Evolutionary conservation across 164 flowering plant species (phyloP).

Genomic region (Chimonanthus praecox): DNA sequence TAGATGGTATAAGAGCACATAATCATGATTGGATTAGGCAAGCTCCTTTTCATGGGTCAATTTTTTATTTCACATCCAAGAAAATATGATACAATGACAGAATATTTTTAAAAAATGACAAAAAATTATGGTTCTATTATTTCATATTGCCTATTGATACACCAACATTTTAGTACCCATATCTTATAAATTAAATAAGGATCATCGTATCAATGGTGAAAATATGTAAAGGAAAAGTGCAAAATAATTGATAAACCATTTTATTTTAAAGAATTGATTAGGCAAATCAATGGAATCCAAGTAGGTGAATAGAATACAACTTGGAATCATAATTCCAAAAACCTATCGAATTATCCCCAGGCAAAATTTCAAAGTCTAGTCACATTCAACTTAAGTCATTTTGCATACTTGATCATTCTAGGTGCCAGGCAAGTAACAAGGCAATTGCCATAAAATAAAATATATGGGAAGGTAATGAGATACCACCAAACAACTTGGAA

Average conservation of each 20-base stretch:
- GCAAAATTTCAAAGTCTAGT: neutral
- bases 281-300: neutral
- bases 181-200: too few relatives aligned
- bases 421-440: neutral
- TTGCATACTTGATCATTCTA: neutral
- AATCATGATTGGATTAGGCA: too few relatives aligned
- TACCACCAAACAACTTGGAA: too few relatives aligned
- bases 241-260: neutral
- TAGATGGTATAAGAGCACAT: too few relatives aligned
- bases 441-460: neutral
- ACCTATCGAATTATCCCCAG: neutral
- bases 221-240: neutral
- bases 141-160: too few relatives aligned
- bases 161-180: too few relatives aligned
- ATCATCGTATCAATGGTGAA: neutral
- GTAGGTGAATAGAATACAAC: neutral
- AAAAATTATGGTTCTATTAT: too few relatives aligned
- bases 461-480: neutral
- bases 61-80: too few relatives aligned
- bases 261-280: neutral
- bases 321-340: neutral
- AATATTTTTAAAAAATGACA: too few relatives aligned
- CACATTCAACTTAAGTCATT: neutral
- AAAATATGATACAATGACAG: too few relatives aligned
- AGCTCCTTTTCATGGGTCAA: too few relatives aligned